phyloP scores from a whole-genome alignment of 495 filamentous ascomycete species.

The Penicillium angulare region DNA sequence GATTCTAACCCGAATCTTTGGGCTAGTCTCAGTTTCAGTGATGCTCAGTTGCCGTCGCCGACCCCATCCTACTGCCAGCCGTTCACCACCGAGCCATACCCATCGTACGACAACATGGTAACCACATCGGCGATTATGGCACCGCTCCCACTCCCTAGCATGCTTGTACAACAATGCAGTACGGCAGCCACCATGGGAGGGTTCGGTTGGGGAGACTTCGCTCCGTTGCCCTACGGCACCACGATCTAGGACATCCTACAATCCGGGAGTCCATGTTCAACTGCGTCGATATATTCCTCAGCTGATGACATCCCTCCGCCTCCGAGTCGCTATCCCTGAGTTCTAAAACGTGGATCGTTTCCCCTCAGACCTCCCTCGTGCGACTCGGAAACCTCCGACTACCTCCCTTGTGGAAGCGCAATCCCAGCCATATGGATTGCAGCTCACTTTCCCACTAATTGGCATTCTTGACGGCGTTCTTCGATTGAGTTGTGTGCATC shows the following conservation, averaged over 20 bases:
- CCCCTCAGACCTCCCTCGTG: neutral
- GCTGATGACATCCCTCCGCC: constrained; percentile 9
- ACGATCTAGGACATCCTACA: constrained; percentile 42
- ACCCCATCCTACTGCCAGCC: constrained; percentile 79
- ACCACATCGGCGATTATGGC: constrained; percentile 62
- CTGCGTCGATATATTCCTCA: constrained; percentile 11
- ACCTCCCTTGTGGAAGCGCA: neutral
- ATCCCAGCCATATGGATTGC: constrained; percentile 19
- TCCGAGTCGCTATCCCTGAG: constrained; percentile 13
- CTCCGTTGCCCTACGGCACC: constrained; percentile 55
- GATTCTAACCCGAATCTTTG: constrained; percentile 75
- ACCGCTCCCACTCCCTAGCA: constrained; percentile 82
- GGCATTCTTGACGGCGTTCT: constrained; percentile 53
- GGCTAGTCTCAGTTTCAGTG: constrained; percentile 72
- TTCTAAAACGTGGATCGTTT: constrained; percentile 4
- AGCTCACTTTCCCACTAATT: constrained; percentile 32
- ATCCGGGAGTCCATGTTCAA: constrained; percentile 9
- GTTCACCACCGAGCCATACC: constrained; percentile 68
- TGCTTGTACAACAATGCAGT: constrained; percentile 73
- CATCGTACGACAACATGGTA: constrained; percentile 66
- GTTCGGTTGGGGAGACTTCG: constrained; percentile 67
- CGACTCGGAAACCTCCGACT: constrained; percentile 1
- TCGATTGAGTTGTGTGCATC: constrained; percentile 36
- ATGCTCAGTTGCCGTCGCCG: constrained; percentile 68
- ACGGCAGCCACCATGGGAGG: constrained; percentile 53